Evolutionary conservation across 2,329 filamentous ascomycete species (phyloP).

Genomic region (Trichophyton rubrum): DNA sequence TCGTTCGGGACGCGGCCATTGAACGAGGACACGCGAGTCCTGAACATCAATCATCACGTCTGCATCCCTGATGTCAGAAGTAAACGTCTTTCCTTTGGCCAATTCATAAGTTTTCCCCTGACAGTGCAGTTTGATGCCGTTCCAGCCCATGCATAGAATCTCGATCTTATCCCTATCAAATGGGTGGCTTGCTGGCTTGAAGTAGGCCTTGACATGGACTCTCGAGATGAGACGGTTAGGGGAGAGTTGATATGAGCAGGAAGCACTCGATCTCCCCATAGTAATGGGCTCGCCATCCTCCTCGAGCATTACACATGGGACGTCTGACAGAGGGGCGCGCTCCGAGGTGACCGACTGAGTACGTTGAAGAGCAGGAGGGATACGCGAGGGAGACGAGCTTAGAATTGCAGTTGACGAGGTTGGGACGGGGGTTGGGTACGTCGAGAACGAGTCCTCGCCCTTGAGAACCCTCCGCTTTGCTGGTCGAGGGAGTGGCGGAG

Average conservation of each 20-base stretch:
- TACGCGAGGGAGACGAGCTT: conserved; percentile 65
- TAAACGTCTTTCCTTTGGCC: conserved; percentile 76
- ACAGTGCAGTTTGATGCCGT: conserved; percentile 85
- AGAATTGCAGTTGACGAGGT: conserved; percentile 89
- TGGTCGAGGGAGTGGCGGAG: conserved; percentile 37
- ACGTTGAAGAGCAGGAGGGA: conserved; percentile 46
- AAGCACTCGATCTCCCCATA: conserved; percentile 90
- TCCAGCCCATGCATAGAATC: conserved; percentile 89
- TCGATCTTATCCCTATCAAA: conserved; percentile 68
- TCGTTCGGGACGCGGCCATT: conserved; percentile 60
- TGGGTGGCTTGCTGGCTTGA: conserved; percentile 55
- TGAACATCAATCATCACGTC: conserved; percentile 95
- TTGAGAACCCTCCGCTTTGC: conserved; percentile 37
- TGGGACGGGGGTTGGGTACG: conserved; percentile 86
- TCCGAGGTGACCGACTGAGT: conserved; percentile 57
- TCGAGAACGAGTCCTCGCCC: conserved; percentile 34
- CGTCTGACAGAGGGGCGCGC: conserved; percentile 67
- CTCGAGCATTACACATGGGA: conserved; percentile 70
- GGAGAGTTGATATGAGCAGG: conserved; percentile 88
- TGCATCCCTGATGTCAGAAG: conserved; percentile 71
- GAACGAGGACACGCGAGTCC: conserved; percentile 75
- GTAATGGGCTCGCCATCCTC: conserved; percentile 68
- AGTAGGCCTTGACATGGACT: conserved; percentile 80
- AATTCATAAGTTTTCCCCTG: conserved; percentile 77
- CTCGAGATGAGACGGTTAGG: conserved; percentile 86